Evolutionary conservation across 2,329 filamentous ascomycete species (phyloP).

Genomic region (Clarireedia monteithiana): DNA sequence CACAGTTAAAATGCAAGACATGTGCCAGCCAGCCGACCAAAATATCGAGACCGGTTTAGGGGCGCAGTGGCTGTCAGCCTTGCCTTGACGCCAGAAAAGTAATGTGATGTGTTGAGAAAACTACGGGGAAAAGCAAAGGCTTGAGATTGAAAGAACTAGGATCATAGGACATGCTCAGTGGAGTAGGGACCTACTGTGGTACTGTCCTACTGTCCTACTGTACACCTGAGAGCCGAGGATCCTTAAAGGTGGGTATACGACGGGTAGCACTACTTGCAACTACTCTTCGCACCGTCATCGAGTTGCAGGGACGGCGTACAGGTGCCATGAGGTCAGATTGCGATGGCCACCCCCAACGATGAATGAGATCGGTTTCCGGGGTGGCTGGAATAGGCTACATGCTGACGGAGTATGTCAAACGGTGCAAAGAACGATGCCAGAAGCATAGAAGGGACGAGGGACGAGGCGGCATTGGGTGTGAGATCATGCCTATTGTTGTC

Average conservation of each 20-base stretch:
- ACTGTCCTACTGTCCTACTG: too few relatives aligned
- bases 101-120: background rate
- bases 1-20: background rate
- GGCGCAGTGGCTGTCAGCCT: conserved; percentile 6
- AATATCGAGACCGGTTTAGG: background rate
- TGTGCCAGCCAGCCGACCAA: background rate
- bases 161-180: background rate
- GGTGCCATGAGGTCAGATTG: background rate
- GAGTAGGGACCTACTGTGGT: too few relatives aligned
- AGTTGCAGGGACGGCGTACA: too few relatives aligned
- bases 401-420: background rate
- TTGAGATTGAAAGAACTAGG: background rate
- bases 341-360: background rate
- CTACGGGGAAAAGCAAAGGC: too few relatives aligned
- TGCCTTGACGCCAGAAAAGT: conserved; percentile 2
- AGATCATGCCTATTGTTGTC: background rate
- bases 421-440: background rate
- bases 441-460: background rate
- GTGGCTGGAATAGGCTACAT: background rate
- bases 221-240: too few relatives aligned
- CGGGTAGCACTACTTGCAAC: too few relatives aligned
- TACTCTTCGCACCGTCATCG: too few relatives aligned
- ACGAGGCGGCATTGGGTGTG: background rate
- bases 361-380: background rate
- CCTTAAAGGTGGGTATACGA: too few relatives aligned